Evolutionary conservation across 208 protist species (phyloP).

Genomic region (Trypanosoma congolense): DNA sequence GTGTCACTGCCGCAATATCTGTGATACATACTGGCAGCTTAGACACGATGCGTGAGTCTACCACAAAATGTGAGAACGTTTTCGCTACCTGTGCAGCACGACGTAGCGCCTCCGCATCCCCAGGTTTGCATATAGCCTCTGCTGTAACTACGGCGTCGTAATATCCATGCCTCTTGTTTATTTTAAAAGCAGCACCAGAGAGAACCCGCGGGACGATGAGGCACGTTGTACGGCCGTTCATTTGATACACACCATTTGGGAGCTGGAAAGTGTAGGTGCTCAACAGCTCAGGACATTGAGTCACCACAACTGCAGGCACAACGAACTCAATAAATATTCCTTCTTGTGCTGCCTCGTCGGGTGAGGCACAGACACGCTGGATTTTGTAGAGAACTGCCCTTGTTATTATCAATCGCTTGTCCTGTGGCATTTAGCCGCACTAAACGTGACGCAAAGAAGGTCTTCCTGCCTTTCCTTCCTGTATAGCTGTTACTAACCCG

Average conservation of each 20-base stretch:
- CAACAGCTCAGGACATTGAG: conserved; percentile 59
- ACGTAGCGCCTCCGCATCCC: conserved; percentile 45
- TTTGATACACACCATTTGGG: conserved; percentile 49
- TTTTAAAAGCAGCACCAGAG: conserved; percentile 59
- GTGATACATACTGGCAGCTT: conserved; percentile 56
- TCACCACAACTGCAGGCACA: conserved; percentile 50
- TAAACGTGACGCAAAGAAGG: not conserved
- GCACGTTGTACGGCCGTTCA: conserved; percentile 62
- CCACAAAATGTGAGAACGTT: conserved; percentile 77
- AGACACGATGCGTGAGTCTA: conserved; percentile 62
- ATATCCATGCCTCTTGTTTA: conserved; percentile 83
- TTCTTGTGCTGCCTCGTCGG: conserved; percentile 25
- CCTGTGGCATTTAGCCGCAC: conserved; percentile 83
- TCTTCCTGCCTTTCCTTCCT: too few species aligned
- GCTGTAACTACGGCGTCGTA: conserved; percentile 85
- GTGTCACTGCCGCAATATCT: conserved; percentile 20
- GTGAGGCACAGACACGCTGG: conserved; percentile 45
- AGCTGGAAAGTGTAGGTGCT: conserved; percentile 42
- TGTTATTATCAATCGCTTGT: conserved; percentile 83
- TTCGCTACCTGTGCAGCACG: conserved; percentile 62
- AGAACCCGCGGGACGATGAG: conserved; percentile 81
- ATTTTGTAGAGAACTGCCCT: conserved; percentile 83
- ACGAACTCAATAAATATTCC: conserved; percentile 74
- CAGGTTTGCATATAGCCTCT: conserved; percentile 73
- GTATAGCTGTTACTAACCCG: too few species aligned